A percentile compares a stretch with the other conserved stretches of the same genome.
phyloP scores from a whole-genome alignment of 192 early-diverging fungal species.

The Physocladia obscura region DNA sequence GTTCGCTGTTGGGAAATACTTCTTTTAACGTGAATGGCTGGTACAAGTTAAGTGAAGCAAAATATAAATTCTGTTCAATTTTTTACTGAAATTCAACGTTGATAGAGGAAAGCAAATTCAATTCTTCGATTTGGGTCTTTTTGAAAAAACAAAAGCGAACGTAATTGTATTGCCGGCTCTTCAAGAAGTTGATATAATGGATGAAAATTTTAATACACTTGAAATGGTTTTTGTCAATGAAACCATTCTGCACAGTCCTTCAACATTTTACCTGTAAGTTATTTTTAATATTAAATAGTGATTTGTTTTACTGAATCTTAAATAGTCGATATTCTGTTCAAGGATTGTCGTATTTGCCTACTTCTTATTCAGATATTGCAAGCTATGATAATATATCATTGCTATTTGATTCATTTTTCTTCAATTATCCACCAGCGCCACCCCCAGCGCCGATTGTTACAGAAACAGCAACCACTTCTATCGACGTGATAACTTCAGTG shows the following conservation, averaged over 20 bases:
- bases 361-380: background rate
- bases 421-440: constrained; percentile 15
- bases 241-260: background rate
- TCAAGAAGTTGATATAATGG: constrained; percentile 19
- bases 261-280: constrained; percentile 15
- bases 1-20: background rate
- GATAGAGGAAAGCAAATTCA: constrained; percentile 4
- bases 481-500: background rate
- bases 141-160: background rate
- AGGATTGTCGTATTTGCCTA: background rate
- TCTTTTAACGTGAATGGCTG: background rate
- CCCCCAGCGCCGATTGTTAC: background rate
- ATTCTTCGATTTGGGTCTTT: constrained; percentile 1
- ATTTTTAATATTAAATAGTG: background rate
- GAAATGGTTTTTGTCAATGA: background rate
- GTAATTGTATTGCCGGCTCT: background rate
- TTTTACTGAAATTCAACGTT: background rate
- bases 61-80: background rate
- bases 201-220: background rate
- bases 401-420: background rate
- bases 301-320: background rate
- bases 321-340: background rate
- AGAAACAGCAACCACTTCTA: constrained; percentile 6
- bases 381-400: background rate
- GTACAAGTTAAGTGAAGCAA: constrained; percentile 12